Evolutionary conservation across 140 eudicot species (phyloP).

Genomic region (Bidens hawaiensis): DNA sequence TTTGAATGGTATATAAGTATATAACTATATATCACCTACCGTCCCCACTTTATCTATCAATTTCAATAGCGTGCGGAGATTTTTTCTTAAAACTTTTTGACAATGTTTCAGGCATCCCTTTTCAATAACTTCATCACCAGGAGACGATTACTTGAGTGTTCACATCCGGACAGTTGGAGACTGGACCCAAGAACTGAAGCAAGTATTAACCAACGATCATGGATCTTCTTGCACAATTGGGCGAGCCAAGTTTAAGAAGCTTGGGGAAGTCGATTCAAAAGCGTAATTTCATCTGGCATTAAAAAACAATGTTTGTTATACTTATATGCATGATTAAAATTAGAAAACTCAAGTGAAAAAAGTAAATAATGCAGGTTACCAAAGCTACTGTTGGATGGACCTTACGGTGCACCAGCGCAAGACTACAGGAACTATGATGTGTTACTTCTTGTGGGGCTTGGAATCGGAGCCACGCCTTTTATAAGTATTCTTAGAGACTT

Average conservation of each 20-base stretch:
- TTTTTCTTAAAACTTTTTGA: background rate
- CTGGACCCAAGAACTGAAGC: constrained; percentile 91
- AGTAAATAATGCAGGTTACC: constrained; percentile 58
- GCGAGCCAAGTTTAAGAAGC: constrained; percentile 60
- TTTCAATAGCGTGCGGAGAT: background rate
- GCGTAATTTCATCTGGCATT: constrained; percentile 39
- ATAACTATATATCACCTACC: background rate
- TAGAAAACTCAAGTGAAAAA: background rate
- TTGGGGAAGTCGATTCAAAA: constrained; percentile 48
- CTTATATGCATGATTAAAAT: background rate
- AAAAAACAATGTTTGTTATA: background rate
- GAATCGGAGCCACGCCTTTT: constrained; percentile 99
- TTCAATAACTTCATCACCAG: constrained; percentile 97
- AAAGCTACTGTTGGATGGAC: constrained; percentile 77
- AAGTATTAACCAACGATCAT: constrained; percentile 62
- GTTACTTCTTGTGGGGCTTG: constrained; percentile 87
- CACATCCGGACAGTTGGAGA: constrained; percentile 94
- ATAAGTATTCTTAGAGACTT: constrained; percentile 92
- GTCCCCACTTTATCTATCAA: background rate
- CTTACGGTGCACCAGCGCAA: constrained; percentile 98
- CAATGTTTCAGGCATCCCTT: constrained; percentile 85
- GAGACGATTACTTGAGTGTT: constrained; percentile 83
- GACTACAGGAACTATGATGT: constrained; percentile 92
- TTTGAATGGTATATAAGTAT: constrained; percentile 67
- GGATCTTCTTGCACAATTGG: constrained; percentile 65